These are phyloP conservation scores for Hymenoscyphus infarciens DNA, from an alignment of 2,329 filamentous ascomycete species.

Conservation along the genomic window DNA sequence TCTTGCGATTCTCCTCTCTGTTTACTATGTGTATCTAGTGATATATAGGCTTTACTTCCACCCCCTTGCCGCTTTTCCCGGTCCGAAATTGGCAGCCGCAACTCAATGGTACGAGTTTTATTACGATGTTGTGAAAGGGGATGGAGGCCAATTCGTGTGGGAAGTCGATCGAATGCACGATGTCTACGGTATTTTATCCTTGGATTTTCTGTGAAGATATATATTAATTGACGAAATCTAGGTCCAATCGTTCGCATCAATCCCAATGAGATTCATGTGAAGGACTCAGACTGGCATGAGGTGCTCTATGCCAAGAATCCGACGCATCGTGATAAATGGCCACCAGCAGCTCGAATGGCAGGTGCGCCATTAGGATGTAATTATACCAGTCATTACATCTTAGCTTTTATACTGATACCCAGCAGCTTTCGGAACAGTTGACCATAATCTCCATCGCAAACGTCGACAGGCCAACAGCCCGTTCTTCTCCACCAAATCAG, in stretches of 20 bases:
- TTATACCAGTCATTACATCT: not conserved
- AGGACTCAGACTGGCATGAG: conserved; percentile 12
- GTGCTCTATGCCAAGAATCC: conserved; percentile 15
- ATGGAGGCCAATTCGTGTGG: conserved; percentile 14
- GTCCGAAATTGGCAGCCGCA: conserved; percentile 34
- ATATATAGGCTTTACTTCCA: conserved; percentile 33
- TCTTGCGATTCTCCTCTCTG: not conserved
- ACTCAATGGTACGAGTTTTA: conserved; percentile 30
- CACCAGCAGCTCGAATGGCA: conserved; percentile 17
- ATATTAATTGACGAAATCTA: not conserved
- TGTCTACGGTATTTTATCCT: conserved; percentile 23
- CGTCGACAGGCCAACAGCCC: conserved; percentile 25
- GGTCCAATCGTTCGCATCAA: conserved; percentile 15
- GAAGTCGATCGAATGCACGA: conserved; percentile 29
- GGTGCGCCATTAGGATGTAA: conserved; percentile 11
- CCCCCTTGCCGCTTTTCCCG: conserved; percentile 33
- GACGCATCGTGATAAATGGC: conserved; percentile 16
- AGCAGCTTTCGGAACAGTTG: conserved; percentile 21
- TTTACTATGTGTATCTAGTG: not conserved
- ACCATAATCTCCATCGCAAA: conserved; percentile 25
- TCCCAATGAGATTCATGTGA: conserved; percentile 14
- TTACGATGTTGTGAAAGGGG: conserved; percentile 20
- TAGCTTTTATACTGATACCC: not conserved
- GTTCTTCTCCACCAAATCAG: conserved; percentile 27
- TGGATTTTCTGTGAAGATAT: not conserved